Percentiles rank a stretch among this genome's conserved stretches.
Evolutionary conservation across 75 land plant species (phyloP).

Genomic region (Picea glauca): DNA sequence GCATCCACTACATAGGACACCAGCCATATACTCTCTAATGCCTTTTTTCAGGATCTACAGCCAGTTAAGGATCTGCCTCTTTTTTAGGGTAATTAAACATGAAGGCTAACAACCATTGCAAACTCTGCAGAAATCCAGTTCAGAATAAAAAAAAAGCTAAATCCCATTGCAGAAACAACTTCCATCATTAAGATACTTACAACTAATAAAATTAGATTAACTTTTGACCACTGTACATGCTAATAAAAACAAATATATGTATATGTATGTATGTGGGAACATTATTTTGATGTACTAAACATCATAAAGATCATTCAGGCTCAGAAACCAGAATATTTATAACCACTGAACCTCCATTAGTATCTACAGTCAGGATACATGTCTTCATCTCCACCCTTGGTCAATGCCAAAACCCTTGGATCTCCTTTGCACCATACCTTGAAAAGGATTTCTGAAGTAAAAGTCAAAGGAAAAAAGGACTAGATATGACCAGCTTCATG

Average conservation of each 20-base stretch:
- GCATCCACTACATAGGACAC: neutral
- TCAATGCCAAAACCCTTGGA: conserved; percentile 13
- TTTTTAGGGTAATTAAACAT: neutral
- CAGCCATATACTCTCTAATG: neutral
- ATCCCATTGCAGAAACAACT: neutral
- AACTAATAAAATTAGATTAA: too few relatives aligned
- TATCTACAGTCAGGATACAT: conserved; percentile 7
- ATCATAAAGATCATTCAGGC: neutral
- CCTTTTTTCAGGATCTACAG: neutral
- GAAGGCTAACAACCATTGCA: neutral
- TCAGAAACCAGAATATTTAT: neutral
- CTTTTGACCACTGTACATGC: too few relatives aligned
- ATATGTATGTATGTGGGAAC: neutral
- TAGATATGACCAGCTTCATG: neutral
- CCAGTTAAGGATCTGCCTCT: conserved; percentile 8
- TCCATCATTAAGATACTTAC: too few relatives aligned
- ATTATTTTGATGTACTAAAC: neutral
- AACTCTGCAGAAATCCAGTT: neutral
- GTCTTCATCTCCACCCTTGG: conserved; percentile 18
- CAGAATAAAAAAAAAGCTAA: neutral
- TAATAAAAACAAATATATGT: neutral
- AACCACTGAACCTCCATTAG: neutral
- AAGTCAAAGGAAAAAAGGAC: conserved; percentile 22
- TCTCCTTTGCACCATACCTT: conserved; percentile 17
- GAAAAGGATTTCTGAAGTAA: conserved; percentile 28